Evolutionary conservation across 495 filamentous ascomycete genomes (phyloP).

Genomic region (Echria macrotheca): DNA sequence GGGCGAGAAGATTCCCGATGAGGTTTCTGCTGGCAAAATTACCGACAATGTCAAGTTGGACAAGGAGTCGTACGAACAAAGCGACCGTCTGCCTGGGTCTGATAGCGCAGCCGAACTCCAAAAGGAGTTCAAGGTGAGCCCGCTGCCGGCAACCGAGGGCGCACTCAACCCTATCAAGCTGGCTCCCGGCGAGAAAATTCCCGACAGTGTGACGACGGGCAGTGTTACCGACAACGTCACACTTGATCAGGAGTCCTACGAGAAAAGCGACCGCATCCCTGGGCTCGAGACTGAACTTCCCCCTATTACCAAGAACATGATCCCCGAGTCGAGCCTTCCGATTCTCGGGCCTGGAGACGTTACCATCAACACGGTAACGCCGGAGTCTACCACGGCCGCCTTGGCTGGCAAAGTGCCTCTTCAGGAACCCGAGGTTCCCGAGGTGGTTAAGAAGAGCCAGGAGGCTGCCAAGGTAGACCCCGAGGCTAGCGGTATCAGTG

Average conservation of each 20-base stretch:
- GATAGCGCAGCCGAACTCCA: constrained; percentile 56
- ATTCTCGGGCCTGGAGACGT: constrained; percentile 46
- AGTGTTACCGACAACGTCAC: constrained; percentile 57
- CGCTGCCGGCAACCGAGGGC: constrained; percentile 71
- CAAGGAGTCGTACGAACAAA: constrained; percentile 75
- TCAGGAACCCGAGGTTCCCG: constrained; percentile 55
- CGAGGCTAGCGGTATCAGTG: constrained; percentile 53
- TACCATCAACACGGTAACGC: constrained; percentile 62
- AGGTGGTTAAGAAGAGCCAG: constrained; percentile 63
- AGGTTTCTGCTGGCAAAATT: constrained; percentile 48
- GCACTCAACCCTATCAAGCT: constrained; percentile 75
- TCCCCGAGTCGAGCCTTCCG: constrained; percentile 82
- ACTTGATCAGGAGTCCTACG: constrained; percentile 78
- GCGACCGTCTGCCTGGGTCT: constrained; percentile 39
- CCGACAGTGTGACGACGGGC: constrained; percentile 55
- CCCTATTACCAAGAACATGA: constrained; percentile 60
- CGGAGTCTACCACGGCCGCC: constrained; percentile 64
- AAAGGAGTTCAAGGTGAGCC: constrained; percentile 60
- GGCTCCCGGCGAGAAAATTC: constrained; percentile 49
- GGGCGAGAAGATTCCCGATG: constrained; percentile 23
- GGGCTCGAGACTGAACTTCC: constrained; percentile 55
- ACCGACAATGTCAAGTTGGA: constrained; percentile 64
- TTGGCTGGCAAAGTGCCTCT: constrained; percentile 67
- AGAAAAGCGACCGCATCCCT: constrained; percentile 50
- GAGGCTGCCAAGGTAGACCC: constrained; percentile 51